These are phyloP conservation scores for Streptanthus diversifolius DNA, from an alignment of 345 rosid species.

Conservation along the genomic window DNA sequence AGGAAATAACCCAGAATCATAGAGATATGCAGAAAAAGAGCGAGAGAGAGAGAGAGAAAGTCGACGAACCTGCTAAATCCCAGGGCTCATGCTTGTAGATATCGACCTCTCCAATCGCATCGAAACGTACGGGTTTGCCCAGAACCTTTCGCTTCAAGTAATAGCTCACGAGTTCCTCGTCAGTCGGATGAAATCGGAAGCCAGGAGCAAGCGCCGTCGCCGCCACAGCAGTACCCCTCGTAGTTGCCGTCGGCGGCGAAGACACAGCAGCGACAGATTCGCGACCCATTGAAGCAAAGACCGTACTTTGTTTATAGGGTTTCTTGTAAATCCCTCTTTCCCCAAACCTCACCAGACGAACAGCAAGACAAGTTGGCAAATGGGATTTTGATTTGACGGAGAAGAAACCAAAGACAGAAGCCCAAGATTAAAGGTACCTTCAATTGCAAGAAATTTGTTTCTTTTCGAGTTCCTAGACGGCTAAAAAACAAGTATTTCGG, in stretches of 20 bases:
- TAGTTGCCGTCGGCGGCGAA: constrained; percentile 26
- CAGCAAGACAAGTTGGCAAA: constrained; percentile 17
- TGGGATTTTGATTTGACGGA: constrained; percentile 38
- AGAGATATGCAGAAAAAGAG: not conserved
- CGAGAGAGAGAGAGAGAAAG: not conserved
- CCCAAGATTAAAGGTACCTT: constrained; percentile 45
- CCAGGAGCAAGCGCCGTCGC: constrained; percentile 88
- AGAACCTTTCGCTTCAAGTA: constrained; percentile 85
- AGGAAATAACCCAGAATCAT: not conserved
- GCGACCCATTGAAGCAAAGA: constrained; percentile 34
- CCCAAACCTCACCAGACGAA: constrained; percentile 2
- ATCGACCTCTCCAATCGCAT: constrained; percentile 75
- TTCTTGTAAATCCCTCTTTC: constrained; percentile 3
- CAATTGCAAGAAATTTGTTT: constrained; percentile 71
- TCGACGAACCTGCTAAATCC: constrained; percentile 65
- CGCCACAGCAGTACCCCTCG: constrained; percentile 11
- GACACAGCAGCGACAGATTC: constrained; percentile 28
- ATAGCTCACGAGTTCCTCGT: constrained; percentile 77
- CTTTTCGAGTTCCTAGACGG: constrained; percentile 28
- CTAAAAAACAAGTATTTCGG: constrained; percentile 11
- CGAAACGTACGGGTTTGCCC: constrained; percentile 65
- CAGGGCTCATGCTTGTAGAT: constrained; percentile 87
- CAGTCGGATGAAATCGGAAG: constrained; percentile 92
- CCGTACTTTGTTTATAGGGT: constrained; percentile 19
- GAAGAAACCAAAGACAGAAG: constrained; percentile 42